These are phyloP conservation scores for Sugiyamaella sp. DNA, from an alignment of 1,139 yeast genomes.

Conservation along the genomic window DNA sequence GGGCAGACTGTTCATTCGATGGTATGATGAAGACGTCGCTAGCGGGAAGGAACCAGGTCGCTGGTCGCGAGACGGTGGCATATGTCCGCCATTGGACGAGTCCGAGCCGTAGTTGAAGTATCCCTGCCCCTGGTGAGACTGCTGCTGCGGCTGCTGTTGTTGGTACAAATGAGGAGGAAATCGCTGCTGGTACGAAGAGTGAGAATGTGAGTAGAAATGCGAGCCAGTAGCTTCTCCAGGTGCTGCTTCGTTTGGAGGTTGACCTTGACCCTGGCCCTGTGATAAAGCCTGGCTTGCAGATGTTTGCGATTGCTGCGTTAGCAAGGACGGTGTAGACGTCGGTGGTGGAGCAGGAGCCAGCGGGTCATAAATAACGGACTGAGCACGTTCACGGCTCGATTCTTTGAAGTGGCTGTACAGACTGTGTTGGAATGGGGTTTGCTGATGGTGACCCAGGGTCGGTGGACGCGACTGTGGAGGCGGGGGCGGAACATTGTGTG, in stretches of 20 bases:
- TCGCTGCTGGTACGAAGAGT: constrained; percentile 8
- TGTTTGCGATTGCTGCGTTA: background rate
- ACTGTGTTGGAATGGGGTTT: constrained; percentile 12
- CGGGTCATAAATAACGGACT: constrained; percentile 38
- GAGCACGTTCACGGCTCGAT: constrained; percentile 36
- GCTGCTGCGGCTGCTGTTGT: constrained; percentile 18
- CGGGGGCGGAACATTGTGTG: constrained; percentile 8
- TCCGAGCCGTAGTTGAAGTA: constrained; percentile 15
- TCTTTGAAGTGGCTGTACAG: constrained; percentile 20
- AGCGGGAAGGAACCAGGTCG: constrained; percentile 40
- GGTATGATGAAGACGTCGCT: constrained; percentile 22
- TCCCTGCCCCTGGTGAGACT: too few species aligned
- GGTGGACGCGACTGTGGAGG: constrained; percentile 7
- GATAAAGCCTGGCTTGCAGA: constrained; percentile 21
- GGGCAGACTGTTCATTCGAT: constrained; percentile 14
- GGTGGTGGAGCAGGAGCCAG: constrained; percentile 32
- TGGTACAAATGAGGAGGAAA: constrained; percentile 15
- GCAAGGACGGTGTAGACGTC: constrained; percentile 1
- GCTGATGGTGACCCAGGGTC: constrained; percentile 5
- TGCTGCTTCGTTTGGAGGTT: constrained; percentile 3
- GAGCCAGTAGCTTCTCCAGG: background rate
- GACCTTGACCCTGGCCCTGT: constrained; percentile 26
- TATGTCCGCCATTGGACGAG: constrained; percentile 11
- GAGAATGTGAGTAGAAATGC: constrained; percentile 10
- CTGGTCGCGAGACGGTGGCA: constrained; percentile 35